Conservation (phyloP, 164 flowering plant species). For the Nymphaea thermarum region DNA sequence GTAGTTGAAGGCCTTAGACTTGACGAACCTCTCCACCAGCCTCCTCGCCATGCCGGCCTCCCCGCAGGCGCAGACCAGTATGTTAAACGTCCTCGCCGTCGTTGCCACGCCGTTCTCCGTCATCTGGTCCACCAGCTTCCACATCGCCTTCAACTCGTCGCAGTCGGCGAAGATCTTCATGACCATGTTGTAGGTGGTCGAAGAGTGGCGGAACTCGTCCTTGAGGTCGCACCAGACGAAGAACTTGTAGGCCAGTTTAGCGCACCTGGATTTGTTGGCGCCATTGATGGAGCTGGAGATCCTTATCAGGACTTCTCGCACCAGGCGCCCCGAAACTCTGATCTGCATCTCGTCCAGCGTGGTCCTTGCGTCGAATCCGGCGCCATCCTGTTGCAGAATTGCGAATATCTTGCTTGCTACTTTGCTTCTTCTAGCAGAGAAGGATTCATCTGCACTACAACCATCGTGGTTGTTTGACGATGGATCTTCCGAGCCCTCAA, state of each 20-base stretch:
- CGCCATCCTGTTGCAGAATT: constrained; percentile 58
- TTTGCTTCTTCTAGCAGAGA: background rate
- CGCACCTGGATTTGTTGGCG: constrained; percentile 34
- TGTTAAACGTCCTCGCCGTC: constrained; percentile 68
- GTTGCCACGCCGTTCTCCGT: constrained; percentile 50
- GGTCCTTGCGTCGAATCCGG: constrained; percentile 51
- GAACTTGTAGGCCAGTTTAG: constrained; percentile 66
- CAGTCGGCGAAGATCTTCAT: constrained; percentile 73
- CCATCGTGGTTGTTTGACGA: too few species aligned
- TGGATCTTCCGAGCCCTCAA: background rate
- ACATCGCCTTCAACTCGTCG: constrained; percentile 69
- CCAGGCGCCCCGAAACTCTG: constrained; percentile 42
- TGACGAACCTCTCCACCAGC: constrained; percentile 69
- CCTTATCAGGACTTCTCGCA: constrained; percentile 56
- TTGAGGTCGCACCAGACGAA: constrained; percentile 67
- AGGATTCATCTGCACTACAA: background rate
- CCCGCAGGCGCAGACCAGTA: constrained; percentile 72
- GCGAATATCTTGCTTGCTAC: constrained; percentile 41
- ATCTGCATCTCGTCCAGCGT: constrained; percentile 37
- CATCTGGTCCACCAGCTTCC: constrained; percentile 84
- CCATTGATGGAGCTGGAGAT: constrained; percentile 31
- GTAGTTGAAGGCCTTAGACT: constrained; percentile 56
- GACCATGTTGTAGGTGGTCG: constrained; percentile 48
- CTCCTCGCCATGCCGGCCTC: constrained; percentile 60
- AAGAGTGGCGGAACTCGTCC: constrained; percentile 51